Evolutionary conservation across 1,284 basidiomycete genomes (phyloP).

Genomic region (Rhodotorula sp.): DNA sequence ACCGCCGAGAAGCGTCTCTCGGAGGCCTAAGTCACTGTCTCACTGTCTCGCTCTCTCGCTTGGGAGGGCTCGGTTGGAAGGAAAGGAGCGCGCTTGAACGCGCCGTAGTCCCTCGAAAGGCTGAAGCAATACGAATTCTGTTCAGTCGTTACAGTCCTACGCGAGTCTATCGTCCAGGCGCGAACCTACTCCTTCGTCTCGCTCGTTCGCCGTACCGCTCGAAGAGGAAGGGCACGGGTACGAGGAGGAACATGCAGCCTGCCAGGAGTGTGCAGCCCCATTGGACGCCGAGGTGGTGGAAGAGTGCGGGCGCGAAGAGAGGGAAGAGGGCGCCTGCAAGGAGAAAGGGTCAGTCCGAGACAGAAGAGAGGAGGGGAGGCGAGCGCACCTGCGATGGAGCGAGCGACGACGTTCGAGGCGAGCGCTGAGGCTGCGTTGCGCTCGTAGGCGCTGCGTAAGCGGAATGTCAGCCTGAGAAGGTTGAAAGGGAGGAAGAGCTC

Average conservation of each 20-base stretch:
- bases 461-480: too few relatives aligned
- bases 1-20: too few relatives aligned
- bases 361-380: background rate
- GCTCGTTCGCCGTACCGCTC: conserved; percentile 15
- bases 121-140: too few relatives aligned
- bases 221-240: conserved; percentile 47
- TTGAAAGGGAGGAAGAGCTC: too few relatives aligned
- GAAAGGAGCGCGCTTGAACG: too few relatives aligned
- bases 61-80: too few relatives aligned
- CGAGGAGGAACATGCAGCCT: conserved; percentile 45
- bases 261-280: conserved; percentile 47
- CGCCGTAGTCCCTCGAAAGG: too few relatives aligned
- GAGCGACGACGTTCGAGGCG: conserved; percentile 47
- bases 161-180: background rate
- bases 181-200: background rate
- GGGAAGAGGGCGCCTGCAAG: conserved; percentile 46
- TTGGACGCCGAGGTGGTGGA: conserved; percentile 40
- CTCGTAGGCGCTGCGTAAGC: conserved; percentile 42
- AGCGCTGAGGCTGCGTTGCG: conserved; percentile 47
- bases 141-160: too few relatives aligned
- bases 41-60: too few relatives aligned
- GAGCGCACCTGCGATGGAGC: conserved; percentile 41
- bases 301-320: conserved; percentile 42
- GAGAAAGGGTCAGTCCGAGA: background rate
- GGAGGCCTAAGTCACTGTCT: too few relatives aligned